Conservation (phyloP, 768 basidiomycete species). For the Lyophyllum shimeji region DNA sequence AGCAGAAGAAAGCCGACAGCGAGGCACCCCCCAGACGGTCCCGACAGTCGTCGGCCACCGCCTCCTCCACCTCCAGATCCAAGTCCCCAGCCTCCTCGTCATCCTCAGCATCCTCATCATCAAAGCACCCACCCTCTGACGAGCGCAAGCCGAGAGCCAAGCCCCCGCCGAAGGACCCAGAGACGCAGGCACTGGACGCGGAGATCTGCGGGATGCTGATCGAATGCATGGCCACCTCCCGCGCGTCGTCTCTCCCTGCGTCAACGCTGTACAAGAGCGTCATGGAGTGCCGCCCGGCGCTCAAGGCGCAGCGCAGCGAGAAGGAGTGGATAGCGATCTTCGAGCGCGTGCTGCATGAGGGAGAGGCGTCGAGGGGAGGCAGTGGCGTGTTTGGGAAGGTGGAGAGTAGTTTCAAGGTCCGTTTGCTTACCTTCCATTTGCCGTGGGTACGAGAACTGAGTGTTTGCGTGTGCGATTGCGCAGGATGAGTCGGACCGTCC, state of each 20-base stretch:
- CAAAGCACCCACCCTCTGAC: not conserved
- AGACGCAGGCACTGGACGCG: conserved; percentile 9
- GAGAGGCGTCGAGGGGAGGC: conserved; percentile 35
- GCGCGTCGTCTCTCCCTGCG: conserved; percentile 64
- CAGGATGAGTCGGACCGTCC: conserved; percentile 51
- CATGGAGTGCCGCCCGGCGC: conserved; percentile 51
- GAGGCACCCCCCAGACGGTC: conserved; percentile 1
- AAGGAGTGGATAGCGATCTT: conserved; percentile 53
- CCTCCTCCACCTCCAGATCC: conserved; percentile 1
- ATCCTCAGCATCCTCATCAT: not conserved
- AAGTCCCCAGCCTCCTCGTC: not conserved
- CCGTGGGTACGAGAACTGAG: not conserved
- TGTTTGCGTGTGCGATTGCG: not conserved
- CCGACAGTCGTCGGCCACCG: not conserved
- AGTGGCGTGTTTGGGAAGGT: conserved; percentile 74
- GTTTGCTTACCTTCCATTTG: conserved; percentile 5
- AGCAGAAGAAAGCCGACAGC: conserved; percentile 19
- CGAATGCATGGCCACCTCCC: conserved; percentile 69
- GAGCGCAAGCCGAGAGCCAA: not conserved
- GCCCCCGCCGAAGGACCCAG: not conserved
- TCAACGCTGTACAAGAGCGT: conserved; percentile 52
- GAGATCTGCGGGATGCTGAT: conserved; percentile 68
- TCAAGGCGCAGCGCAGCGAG: conserved; percentile 39
- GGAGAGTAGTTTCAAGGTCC: conserved; percentile 60
- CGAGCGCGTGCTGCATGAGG: conserved; percentile 45